Conservation (phyloP, 2,329 filamentous ascomycete species). For the Alternaria dauci region DNA sequence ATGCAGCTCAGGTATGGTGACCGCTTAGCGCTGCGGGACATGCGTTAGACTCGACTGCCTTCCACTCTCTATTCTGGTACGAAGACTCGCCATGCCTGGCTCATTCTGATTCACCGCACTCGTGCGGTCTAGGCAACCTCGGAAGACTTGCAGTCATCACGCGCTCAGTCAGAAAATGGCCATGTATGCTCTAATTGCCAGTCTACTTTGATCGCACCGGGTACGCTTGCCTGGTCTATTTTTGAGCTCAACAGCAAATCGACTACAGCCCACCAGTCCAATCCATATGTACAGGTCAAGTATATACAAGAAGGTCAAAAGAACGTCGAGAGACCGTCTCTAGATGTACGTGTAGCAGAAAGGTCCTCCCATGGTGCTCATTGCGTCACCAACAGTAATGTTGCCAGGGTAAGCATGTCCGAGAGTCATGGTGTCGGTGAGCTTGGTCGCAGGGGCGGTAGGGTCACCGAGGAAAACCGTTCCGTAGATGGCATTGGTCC, state of each 20-base stretch:
- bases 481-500: conserved; percentile 51
- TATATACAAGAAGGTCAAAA: conserved; percentile 14
- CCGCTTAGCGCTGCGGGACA: conserved; percentile 27
- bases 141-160: not conserved
- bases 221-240: conserved; percentile 5
- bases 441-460: conserved; percentile 55
- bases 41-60: conserved; percentile 16
- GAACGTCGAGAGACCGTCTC: not conserved
- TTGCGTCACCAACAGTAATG: conserved; percentile 51
- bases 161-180: not conserved
- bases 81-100: not conserved
- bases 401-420: conserved; percentile 46
- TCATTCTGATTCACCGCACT: not conserved
- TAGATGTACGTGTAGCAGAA: conserved; percentile 58
- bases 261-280: not conserved
- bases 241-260: conserved; percentile 1
- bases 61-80: not conserved
- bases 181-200: not conserved
- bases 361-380: conserved; percentile 57
- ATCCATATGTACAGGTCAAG: conserved; percentile 6
- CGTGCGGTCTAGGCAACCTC: not conserved
- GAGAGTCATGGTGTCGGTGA: conserved; percentile 55
- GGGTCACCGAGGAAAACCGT: conserved; percentile 57
- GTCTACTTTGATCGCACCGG: not conserved
- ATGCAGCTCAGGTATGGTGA: conserved; percentile 30